Evolutionary conservation across 1,284 basidiomycete species (phyloP), one percentile per base, ranked within the genome.

Genomic region (Kalmanozyma brasiliensis): DNA sequence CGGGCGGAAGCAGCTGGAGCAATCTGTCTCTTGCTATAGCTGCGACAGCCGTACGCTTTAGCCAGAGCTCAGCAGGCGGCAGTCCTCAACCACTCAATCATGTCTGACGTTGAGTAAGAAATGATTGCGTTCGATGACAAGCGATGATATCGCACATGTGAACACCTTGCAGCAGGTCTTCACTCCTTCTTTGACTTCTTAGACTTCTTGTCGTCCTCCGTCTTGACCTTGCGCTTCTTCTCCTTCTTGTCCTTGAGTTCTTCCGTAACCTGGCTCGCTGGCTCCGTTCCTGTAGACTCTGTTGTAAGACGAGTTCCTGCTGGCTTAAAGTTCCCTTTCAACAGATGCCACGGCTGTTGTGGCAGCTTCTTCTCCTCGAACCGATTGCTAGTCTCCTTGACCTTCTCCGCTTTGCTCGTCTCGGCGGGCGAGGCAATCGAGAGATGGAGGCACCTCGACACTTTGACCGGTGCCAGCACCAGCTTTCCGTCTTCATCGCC

Each of bases 331-430:
- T 38, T 43, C 2, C 71, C 71, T 29, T 63, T 63, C 4, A 77
- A 40, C 24, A 71, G 42, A 32, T 76, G 67, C 73, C 73, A 76
- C 4, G 76, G 76, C 60, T 77, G 76, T 24, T 59, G 52, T 16
- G 62, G 62, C 43, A 65, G 55, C 53, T 52, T 59, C 36, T 51
- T 63, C 53, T 52, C 53, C 22, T 46, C 58, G 20, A 47, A 64
- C 19, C 44, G 40, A 42, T 51, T 64, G 16, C 36, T 52, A 4
- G 49, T 30, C 36, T 51, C 52, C 33, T 47, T 51, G 8, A 53
- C n/a, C 19, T 49, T 59, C 16, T 52, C 33, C 23, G 52, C 41
- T 17, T 47, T 46, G n/a, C 36, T 38, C 23, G 55, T 49, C n/a
- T 60, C 52, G 2, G 69, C 62, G 0, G 73, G 66, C 13, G 59